These are phyloP conservation scores for Rhynchospora tenuis DNA, from an alignment of 176 grass and related monocot species.

Conservation along the genomic window DNA sequence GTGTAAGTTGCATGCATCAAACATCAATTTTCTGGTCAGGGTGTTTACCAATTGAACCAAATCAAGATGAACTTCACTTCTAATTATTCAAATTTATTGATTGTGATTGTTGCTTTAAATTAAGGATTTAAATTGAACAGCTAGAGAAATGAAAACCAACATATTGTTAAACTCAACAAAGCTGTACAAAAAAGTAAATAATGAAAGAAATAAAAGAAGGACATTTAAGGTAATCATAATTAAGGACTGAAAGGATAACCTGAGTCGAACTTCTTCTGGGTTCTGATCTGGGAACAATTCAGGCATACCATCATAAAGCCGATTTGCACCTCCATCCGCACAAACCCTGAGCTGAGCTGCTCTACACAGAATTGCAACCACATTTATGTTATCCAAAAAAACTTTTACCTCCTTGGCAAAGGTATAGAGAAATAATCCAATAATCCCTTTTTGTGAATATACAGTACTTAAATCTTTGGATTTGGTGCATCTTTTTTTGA, in stretches of 20 bases:
- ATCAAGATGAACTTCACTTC: background rate
- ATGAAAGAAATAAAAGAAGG: background rate
- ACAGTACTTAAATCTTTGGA: background rate
- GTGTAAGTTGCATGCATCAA: background rate
- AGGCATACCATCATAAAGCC: constrained; percentile 70
- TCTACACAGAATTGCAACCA: background rate
- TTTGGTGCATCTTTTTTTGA: background rate
- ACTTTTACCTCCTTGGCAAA: background rate
- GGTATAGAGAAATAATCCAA: background rate
- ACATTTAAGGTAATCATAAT: background rate
- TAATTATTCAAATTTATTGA: background rate
- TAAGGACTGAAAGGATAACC: constrained; percentile 14
- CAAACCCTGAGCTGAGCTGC: constrained; percentile 67
- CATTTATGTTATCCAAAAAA: background rate
- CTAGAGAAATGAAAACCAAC: constrained; percentile 10
- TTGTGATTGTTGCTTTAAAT: background rate
- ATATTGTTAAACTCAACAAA: background rate
- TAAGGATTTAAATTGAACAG: background rate
- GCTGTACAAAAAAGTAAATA: background rate
- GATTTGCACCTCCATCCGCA: constrained; percentile 89
- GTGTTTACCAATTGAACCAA: background rate
- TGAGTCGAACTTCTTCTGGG: constrained; percentile 47
- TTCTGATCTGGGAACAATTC: constrained; percentile 48
- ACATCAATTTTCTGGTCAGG: background rate
- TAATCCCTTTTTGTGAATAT: background rate